Percentiles rank a stretch among this genome's conserved stretches.
These are phyloP conservation scores for Euphrasia arctica DNA, from an alignment of 305 asterid genomes.

Conservation along the genomic window DNA sequence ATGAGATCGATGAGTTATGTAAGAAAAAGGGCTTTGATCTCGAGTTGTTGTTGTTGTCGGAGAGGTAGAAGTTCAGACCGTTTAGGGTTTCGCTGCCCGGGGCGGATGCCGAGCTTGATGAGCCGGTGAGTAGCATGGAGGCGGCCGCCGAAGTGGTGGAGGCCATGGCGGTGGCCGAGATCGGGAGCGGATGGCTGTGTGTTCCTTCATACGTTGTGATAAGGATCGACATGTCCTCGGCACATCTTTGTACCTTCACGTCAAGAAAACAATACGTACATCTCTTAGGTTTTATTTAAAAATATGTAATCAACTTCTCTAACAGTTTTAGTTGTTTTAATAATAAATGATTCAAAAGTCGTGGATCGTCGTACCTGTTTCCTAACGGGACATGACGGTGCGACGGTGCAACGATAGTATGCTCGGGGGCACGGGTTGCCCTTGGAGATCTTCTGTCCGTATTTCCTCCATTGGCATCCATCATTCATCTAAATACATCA, in stretches of 20 bases:
- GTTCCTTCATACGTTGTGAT: constrained; percentile 92
- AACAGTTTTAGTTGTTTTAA: too few relatives aligned
- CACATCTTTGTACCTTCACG: constrained; percentile 77
- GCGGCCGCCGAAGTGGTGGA: constrained; percentile 96
- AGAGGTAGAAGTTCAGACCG: constrained; percentile 56
- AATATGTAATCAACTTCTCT: too few relatives aligned
- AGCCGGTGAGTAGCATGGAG: constrained; percentile 73
- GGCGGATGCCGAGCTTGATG: constrained; percentile 50
- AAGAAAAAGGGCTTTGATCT: constrained; percentile 58
- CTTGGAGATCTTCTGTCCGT: constrained; percentile 57
- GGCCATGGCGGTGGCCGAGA: constrained; percentile 88
- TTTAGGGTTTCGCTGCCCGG: constrained; percentile 31
- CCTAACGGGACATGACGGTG: constrained; percentile 47
- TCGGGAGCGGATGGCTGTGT: constrained; percentile 81
- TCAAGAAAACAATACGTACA: not conserved
- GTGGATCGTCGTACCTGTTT: constrained; percentile 45
- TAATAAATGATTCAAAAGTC: not conserved
- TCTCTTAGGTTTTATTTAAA: not conserved
- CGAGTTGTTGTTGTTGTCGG: constrained; percentile 37
- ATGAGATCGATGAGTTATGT: constrained; percentile 60
- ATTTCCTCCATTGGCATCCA: constrained; percentile 70
- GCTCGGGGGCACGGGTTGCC: constrained; percentile 65
- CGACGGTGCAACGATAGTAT: constrained; percentile 54
- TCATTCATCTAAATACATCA: constrained; percentile 48
- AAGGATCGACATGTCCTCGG: constrained; percentile 72